Percentiles rank a stretch among this genome's conserved stretches.
phyloP scores from a whole-genome alignment of 2,329 filamentous ascomycete genomes.

The Talaromyces pinophilus region DNA sequence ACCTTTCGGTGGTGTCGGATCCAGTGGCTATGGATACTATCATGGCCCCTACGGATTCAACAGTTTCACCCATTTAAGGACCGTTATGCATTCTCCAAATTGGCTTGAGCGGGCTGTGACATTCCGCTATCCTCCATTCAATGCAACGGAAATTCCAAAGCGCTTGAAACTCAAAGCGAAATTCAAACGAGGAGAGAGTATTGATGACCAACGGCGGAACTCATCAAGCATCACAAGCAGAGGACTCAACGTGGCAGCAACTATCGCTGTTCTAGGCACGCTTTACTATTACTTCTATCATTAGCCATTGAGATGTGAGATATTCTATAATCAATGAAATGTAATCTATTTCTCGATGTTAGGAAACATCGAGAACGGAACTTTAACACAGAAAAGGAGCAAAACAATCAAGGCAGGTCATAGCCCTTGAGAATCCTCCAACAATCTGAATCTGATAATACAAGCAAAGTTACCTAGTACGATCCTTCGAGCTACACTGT shows the following conservation, averaged over 20 bases:
- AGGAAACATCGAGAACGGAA: not conserved
- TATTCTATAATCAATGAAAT: not conserved
- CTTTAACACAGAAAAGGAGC: not conserved
- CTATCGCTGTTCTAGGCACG: not conserved
- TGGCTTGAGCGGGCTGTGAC: not conserved
- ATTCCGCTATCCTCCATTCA: constrained; percentile 20
- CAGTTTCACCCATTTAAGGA: constrained; percentile 37
- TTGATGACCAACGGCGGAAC: constrained; percentile 7
- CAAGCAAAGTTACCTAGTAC: not conserved
- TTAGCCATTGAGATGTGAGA: not conserved
- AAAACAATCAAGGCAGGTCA: not conserved
- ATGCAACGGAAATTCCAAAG: constrained; percentile 19
- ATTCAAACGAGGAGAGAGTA: constrained; percentile 19
- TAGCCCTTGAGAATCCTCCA: not conserved
- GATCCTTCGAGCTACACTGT: not conserved
- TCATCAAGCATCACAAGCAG: not conserved
- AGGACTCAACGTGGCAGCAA: not conserved
- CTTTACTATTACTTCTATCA: not conserved
- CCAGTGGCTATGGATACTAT: constrained; percentile 53
- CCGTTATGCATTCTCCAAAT: constrained; percentile 20
- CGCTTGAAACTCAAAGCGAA: constrained; percentile 15
- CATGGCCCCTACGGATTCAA: constrained; percentile 54
- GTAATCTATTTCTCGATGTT: not conserved
- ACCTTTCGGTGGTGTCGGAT: constrained; percentile 55
- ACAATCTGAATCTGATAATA: not conserved